Conservation (phyloP, 1,284 basidiomycete species). For the Cryptococcus depauperatus region DNA sequence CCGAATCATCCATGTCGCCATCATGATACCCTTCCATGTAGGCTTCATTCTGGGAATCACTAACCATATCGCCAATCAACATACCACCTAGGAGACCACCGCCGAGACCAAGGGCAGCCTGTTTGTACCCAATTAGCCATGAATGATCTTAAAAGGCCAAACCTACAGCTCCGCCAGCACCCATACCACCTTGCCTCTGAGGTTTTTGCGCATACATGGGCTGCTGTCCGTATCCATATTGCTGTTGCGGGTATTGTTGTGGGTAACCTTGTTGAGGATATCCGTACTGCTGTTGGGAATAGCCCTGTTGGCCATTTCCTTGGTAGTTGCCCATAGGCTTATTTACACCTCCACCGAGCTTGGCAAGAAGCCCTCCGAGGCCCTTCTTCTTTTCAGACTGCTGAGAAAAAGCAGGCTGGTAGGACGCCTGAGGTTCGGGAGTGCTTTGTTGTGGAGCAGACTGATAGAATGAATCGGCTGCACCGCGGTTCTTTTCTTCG, state of each 20-base stretch:
- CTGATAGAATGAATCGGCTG: conserved; percentile 2
- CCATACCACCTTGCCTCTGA: conserved; percentile 30
- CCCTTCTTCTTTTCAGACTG: conserved; percentile 22
- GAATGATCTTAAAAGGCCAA: neutral
- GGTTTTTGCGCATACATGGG: conserved; percentile 12
- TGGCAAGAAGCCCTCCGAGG: conserved; percentile 34
- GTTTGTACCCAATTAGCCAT: neutral
- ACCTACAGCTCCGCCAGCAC: conserved; percentile 33
- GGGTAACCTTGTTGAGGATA: conserved; percentile 16
- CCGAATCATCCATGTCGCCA: conserved; percentile 22
- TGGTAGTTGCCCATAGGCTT: conserved; percentile 4
- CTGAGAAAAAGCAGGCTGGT: conserved; percentile 6
- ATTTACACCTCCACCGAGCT: conserved; percentile 23
- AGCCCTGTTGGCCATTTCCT: too few species aligned
- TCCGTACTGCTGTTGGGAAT: conserved; percentile 16
- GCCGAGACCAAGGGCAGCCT: conserved; percentile 36
- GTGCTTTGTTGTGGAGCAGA: conserved; percentile 3
- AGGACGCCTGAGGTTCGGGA: conserved; percentile 4
- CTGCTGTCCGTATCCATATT: conserved; percentile 16
- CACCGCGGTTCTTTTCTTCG: conserved; percentile 5
- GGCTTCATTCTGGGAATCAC: conserved; percentile 22
- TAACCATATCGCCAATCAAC: conserved; percentile 41
- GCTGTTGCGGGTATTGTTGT: conserved; percentile 20
- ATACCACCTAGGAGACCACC: conserved; percentile 44
- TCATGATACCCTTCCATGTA: conserved; percentile 37